Evolutionary conservation across 1,284 basidiomycete genomes (phyloP).

Genomic region (Hymenochaete sp.): DNA sequence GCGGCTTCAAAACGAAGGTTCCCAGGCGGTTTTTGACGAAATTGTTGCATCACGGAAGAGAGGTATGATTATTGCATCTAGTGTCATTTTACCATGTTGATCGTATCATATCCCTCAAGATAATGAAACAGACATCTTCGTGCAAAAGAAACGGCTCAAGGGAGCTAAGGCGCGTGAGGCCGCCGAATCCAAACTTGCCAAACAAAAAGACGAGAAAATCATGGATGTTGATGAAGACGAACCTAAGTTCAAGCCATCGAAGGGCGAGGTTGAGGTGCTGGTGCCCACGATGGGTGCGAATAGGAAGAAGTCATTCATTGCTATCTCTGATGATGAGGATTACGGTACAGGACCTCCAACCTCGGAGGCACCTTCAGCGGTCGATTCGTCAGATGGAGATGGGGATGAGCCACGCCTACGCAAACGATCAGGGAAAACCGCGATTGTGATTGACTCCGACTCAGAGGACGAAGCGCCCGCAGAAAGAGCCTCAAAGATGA

Average conservation of each 20-base stretch:
- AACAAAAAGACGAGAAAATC: neutral
- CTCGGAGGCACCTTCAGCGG: slow-evolving; percentile 20
- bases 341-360: slow-evolving; percentile 13
- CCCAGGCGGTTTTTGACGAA: slow-evolving; percentile 47
- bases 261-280: slow-evolving; percentile 45
- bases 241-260: slow-evolving; percentile 28
- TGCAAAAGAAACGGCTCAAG: slow-evolving; percentile 59
- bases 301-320: neutral
- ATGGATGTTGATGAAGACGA: slow-evolving; percentile 17
- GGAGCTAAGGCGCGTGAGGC: slow-evolving; percentile 63
- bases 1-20: slow-evolving; percentile 53
- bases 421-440: slow-evolving; percentile 28
- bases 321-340: slow-evolving; percentile 8
- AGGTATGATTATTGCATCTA: slow-evolving; percentile 36
- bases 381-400: slow-evolving; percentile 22
- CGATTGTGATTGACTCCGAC: slow-evolving; percentile 40
- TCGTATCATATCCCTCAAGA: slow-evolving; percentile 24
- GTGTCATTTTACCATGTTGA: slow-evolving; percentile 3
- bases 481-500: slow-evolving; percentile 12
- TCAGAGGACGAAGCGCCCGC: slow-evolving; percentile 29
- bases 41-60: slow-evolving; percentile 54
- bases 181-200: slow-evolving; percentile 28
- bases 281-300: slow-evolving; percentile 27
- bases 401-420: slow-evolving; percentile 25
- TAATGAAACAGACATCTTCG: slow-evolving; percentile 39